A percentile compares a stretch with the other conserved stretches of the same genome.
Evolutionary conservation across 2,329 filamentous ascomycete genomes (phyloP).

Genomic region (Trichoderma cornu-damae): DNA sequence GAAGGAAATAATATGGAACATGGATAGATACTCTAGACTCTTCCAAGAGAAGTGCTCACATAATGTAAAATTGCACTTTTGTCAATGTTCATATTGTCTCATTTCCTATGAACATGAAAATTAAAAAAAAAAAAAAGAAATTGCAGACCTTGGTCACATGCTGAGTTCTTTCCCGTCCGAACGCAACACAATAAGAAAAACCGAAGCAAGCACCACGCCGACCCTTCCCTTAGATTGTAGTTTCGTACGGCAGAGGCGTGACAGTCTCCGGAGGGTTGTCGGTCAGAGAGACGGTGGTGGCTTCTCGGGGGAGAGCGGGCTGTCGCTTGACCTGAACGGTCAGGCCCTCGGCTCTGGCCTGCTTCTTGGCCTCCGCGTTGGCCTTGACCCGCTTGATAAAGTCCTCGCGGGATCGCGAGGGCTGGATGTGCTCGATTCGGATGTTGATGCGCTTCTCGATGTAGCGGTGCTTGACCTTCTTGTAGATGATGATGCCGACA

Average conservation of each 20-base stretch:
- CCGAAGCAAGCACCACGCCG: constrained; percentile 32
- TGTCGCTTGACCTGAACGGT: constrained; percentile 91
- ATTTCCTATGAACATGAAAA: constrained; percentile 38
- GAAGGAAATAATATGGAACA: neutral
- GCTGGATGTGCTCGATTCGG: constrained; percentile 93
- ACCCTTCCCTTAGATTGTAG: constrained; percentile 71
- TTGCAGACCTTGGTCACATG: constrained; percentile 39
- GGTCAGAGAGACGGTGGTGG: constrained; percentile 71
- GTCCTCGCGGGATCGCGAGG: constrained; percentile 92
- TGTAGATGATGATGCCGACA: constrained; percentile 98
- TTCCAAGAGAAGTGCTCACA: neutral
- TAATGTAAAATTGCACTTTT: constrained; percentile 9
- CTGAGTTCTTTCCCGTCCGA: constrained; percentile 42
- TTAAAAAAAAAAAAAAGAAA: constrained; percentile 27
- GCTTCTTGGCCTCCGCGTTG: constrained; percentile 86
- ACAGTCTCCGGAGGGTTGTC: constrained; percentile 89
- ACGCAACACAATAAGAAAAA: constrained; percentile 41
- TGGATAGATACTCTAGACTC: constrained; percentile 6
- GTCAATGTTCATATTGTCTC: constrained; percentile 35
- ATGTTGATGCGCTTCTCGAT: constrained; percentile 99
- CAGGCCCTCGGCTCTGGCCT: constrained; percentile 86
- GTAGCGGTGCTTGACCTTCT: constrained; percentile 99
- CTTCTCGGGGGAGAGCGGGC: constrained; percentile 72
- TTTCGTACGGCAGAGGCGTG: constrained; percentile 92
- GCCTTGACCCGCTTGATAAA: constrained; percentile 95